Base-by-base conservation (phyloP, 2,329 filamentous ascomycete genomes). In the Aureobasidium uvarum region DNA sequence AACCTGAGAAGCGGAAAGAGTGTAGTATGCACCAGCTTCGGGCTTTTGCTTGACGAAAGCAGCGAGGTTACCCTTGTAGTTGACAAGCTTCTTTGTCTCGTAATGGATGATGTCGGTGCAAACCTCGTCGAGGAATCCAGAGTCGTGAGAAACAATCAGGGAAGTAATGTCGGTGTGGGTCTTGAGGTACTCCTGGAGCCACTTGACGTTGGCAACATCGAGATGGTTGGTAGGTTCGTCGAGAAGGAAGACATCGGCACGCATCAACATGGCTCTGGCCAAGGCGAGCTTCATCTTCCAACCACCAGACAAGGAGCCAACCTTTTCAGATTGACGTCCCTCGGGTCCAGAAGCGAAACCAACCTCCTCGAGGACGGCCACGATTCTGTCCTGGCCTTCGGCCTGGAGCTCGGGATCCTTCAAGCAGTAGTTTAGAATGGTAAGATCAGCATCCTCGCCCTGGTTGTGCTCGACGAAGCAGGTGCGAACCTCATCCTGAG, bases 261-360 rank as follows among this genome's bases (percentile, higher is more conserved):
- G 90, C 84, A 95, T 91, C 73, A 99, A 85, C 93, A 99, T 98
- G 69, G 95, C 95, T 73, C 95, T 87, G 62, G 95, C 95, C 77
- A 99, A 81, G 70, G 95, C 95, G 68, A 99, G 82, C 87, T 99
- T 99, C 95, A 99, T 99, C 86, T 98, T 98, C 95, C 95, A 99
- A 76, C 95, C 95, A 80, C 95, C 95, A 50, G 95, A 98, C 41
- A 99, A 81, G 23, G 94, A 97, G 71, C 95, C 95, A 66, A 99
- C 95, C 72, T 89, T 91, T 76, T 97, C 87, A 6, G 88, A 85
- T 78, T 98, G 95, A 67, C 92, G 87, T 67, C 94, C 95, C 70
- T 95, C 90, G 0, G 92, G 92, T 2, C 94, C 94, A 68, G 90
- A 80, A 25, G 91, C 96, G 80, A 99, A 99, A 50, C 96, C 96